Evolutionary conservation across 345 rosid genomes (phyloP).

Genomic region (Heritiera littoralis): DNA sequence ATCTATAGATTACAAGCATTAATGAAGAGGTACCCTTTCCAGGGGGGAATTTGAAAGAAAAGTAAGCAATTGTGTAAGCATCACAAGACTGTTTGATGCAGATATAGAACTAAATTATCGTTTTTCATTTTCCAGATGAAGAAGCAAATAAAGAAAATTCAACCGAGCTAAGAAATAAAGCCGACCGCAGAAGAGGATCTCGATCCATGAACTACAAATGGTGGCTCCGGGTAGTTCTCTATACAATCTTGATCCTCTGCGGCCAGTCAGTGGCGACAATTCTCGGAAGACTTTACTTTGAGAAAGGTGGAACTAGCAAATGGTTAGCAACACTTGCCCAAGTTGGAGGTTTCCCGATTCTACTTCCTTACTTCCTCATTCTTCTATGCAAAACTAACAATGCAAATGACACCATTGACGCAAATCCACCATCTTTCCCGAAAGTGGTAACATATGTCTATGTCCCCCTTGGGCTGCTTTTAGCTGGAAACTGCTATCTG

Average conservation of each 20-base stretch:
- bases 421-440: neutral
- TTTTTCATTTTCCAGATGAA: neutral
- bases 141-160: neutral
- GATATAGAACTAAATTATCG: neutral
- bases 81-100: neutral
- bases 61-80: too few relatives aligned
- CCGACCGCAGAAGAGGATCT: neutral
- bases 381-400: neutral
- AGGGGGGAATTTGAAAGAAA: too few relatives aligned
- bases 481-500: neutral
- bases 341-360: conserved; percentile 49
- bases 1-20: neutral
- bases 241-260: conserved; percentile 34
- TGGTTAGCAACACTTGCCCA: conserved; percentile 53
- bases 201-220: conserved; percentile 16
- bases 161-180: neutral
- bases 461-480: conserved; percentile 22
- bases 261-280: conserved; percentile 43
- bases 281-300: conserved; percentile 46
- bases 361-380: conserved; percentile 45
- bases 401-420: too few relatives aligned
- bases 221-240: conserved; percentile 11
- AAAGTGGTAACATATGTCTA: conserved; percentile 23
- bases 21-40: neutral
- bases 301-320: conserved; percentile 48